Conservation (phyloP, 2,329 filamentous ascomycete species). For the Calonectria honghensis region DNA sequence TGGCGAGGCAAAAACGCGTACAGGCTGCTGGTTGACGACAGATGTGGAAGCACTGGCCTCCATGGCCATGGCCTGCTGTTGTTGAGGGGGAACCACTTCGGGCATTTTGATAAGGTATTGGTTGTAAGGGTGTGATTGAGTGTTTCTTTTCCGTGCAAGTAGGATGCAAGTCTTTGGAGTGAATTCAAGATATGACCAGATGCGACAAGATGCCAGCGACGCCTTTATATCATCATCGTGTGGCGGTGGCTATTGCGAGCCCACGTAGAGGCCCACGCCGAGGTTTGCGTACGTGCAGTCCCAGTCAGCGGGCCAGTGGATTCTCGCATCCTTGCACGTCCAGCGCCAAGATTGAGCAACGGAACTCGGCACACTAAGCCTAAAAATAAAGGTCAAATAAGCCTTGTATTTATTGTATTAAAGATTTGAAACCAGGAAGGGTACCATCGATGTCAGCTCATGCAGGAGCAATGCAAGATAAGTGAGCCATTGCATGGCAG, state of each 20-base stretch:
- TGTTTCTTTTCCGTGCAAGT: background rate
- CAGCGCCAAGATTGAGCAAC: background rate
- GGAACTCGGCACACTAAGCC: constrained; percentile 13
- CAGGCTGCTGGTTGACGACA: constrained; percentile 12
- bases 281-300: constrained; percentile 6
- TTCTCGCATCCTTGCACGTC: background rate
- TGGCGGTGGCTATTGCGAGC: background rate
- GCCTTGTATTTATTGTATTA: background rate
- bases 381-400: constrained; percentile 14
- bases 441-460: background rate
- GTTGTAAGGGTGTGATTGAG: background rate
- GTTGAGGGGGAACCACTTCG: background rate
- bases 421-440: background rate
- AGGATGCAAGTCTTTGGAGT: background rate
- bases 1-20: background rate
- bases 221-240: background rate
- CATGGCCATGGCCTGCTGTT: constrained; percentile 20
- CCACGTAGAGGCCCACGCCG: background rate
- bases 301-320: background rate
- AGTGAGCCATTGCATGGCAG: background rate
- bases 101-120: background rate
- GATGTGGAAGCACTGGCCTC: background rate
- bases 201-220: constrained; percentile 2
- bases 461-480: background rate
- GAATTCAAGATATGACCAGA: background rate